Evolutionary conservation across 768 basidiomycete species (phyloP).

Genomic region (Kwoniella sp.): DNA sequence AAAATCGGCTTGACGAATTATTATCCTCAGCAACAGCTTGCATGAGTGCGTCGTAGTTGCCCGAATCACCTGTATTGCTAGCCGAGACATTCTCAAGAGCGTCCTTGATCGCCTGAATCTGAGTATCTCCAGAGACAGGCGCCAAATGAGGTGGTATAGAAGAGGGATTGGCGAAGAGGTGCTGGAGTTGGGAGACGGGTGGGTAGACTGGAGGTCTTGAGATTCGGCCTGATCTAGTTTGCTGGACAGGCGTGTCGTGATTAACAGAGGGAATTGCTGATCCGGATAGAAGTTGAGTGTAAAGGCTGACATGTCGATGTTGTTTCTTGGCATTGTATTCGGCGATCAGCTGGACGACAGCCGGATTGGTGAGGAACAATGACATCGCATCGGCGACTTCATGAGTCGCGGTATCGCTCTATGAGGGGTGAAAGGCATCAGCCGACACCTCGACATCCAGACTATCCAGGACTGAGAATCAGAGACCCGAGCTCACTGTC

Average conservation of each 20-base stretch:
- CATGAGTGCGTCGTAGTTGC: slow-evolving; percentile 18
- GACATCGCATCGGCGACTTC: slow-evolving; percentile 20
- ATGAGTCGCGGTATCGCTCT: neutral
- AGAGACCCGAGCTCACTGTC: slow-evolving; percentile 13
- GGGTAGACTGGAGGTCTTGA: slow-evolving; percentile 28
- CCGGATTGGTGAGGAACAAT: slow-evolving; percentile 18
- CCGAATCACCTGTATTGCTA: neutral
- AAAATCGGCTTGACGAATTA: slow-evolving; percentile 8
- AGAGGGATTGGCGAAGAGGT: neutral
- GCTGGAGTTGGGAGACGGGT: slow-evolving; percentile 9
- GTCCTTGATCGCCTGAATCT: slow-evolving; percentile 25
- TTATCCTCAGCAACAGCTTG: slow-evolving; percentile 14
- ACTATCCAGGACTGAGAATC: neutral
- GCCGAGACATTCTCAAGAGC: slow-evolving; percentile 22
- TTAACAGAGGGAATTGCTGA: slow-evolving; percentile 4
- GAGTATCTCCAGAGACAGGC: neutral
- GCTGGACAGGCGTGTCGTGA: slow-evolving; percentile 26
- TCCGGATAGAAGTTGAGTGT: slow-evolving; percentile 17
- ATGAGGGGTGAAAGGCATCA: no score
- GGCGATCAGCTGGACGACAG: slow-evolving; percentile 19
- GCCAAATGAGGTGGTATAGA: neutral
- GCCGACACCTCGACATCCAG: no score
- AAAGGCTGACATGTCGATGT: slow-evolving; percentile 17
- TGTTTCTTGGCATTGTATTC: slow-evolving; percentile 20
- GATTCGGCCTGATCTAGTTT: slow-evolving; percentile 32